A percentile compares a stretch with the other conserved stretches of the same genome.
These are phyloP conservation scores for Raphanus raphanistrum DNA, from an alignment of 345 rosid genomes.

Conservation along the genomic window DNA sequence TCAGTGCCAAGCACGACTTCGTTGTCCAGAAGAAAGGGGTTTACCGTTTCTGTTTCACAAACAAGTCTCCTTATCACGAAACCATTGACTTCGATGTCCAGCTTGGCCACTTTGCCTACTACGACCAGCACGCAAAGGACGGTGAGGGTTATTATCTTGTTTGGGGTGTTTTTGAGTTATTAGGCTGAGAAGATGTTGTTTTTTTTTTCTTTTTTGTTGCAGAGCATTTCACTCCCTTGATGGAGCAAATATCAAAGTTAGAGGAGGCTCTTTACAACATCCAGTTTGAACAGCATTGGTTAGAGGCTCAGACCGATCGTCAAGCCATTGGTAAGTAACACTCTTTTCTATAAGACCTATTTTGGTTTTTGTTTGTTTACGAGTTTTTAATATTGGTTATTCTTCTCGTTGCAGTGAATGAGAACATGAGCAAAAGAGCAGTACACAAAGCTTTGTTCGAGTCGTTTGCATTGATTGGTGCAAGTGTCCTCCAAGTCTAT, in stretches of 20 bases:
- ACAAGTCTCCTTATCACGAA: slow-evolving; percentile 73
- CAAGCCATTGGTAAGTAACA: slow-evolving; percentile 55
- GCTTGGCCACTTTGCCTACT: slow-evolving; percentile 57
- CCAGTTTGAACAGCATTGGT: slow-evolving; percentile 78
- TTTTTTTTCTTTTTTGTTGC: slow-evolving; percentile 17
- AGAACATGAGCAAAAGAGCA: slow-evolving; percentile 62
- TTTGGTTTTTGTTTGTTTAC: no score
- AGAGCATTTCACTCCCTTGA: slow-evolving; percentile 68
- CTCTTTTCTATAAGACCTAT: background rate
- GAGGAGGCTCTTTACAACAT: slow-evolving; percentile 73
- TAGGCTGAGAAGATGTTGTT: slow-evolving; percentile 5
- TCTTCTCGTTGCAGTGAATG: slow-evolving; percentile 47
- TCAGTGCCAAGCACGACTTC: slow-evolving; percentile 57
- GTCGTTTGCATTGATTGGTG: slow-evolving; percentile 59
- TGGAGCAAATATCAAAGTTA: slow-evolving; percentile 60
- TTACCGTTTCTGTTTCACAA: slow-evolving; percentile 67
- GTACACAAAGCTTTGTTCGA: slow-evolving; percentile 66
- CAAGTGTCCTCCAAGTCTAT: slow-evolving; percentile 62
- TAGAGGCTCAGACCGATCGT: slow-evolving; percentile 76
- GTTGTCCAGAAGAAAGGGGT: slow-evolving; percentile 59
- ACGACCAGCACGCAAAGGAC: slow-evolving; percentile 72
- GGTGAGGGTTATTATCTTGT: slow-evolving; percentile 35
- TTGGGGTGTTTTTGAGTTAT: background rate
- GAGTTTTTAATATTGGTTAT: no score
- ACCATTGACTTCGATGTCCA: slow-evolving; percentile 71